Evolutionary conservation across 768 basidiomycete species (phyloP).

Genomic region (Trametes villosa): DNA sequence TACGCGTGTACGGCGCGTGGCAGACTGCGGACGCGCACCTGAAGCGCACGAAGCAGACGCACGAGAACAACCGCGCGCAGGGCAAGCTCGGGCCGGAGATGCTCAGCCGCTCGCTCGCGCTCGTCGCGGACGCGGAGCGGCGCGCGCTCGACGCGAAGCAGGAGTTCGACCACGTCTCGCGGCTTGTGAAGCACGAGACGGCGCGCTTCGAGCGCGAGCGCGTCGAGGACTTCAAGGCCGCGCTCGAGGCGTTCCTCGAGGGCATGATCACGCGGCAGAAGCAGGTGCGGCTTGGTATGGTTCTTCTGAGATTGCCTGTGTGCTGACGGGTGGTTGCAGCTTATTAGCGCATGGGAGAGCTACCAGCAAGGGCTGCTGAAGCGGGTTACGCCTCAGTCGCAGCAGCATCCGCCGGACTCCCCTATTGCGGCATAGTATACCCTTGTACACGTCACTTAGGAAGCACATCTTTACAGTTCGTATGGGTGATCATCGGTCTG

Average conservation of each 20-base stretch:
- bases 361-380: conserved; percentile 78
- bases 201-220: conserved; percentile 92
- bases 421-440: neutral
- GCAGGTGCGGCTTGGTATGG: conserved; percentile 25
- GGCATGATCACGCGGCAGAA: conserved; percentile 88
- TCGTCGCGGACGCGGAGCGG: conserved; percentile 90
- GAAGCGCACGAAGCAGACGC: conserved; percentile 68
- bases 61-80: conserved; percentile 83
- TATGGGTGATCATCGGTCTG: no score
- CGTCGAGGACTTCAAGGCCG: conserved; percentile 88
- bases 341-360: conserved; percentile 79
- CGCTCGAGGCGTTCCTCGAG: conserved; percentile 82
- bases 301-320: neutral
- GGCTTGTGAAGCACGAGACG: conserved; percentile 87
- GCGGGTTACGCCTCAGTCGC: conserved; percentile 34
- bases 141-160: conserved; percentile 80
- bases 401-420: conserved; percentile 12
- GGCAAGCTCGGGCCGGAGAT: conserved; percentile 74
- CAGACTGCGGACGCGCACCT: conserved; percentile 79
- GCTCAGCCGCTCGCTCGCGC: conserved; percentile 70
- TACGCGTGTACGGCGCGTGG: conserved; percentile 82
- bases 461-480: no score
- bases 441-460: no score
- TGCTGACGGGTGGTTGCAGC: conserved; percentile 40
- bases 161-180: conserved; percentile 89